A percentile compares a stretch with the other conserved stretches of the same genome.
These are phyloP conservation scores for Phascolomyces articulosus DNA, from an alignment of 371 early-diverging fungal genomes.

Conservation along the genomic window DNA sequence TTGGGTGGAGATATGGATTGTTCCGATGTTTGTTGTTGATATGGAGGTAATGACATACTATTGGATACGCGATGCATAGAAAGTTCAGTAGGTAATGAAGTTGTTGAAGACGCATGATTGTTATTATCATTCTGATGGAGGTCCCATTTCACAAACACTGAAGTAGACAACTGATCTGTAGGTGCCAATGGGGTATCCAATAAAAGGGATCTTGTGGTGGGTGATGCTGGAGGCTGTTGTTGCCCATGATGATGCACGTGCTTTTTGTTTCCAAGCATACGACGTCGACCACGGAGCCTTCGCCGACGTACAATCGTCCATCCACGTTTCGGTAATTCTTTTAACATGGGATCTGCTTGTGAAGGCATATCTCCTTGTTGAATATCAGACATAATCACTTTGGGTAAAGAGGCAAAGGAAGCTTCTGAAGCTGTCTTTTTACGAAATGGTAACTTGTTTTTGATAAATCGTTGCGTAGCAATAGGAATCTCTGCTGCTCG, in stretches of 20 bases:
- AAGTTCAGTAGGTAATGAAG: not conserved
- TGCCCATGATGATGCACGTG: not conserved
- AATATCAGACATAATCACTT: slow-evolving; percentile 47
- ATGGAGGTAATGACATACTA: not conserved
- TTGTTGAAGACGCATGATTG: not conserved
- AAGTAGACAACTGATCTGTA: slow-evolving; percentile 40
- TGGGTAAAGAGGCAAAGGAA: slow-evolving; percentile 37
- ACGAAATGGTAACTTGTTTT: slow-evolving; percentile 42
- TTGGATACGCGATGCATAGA: not conserved
- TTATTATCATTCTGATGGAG: no score
- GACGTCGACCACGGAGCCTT: slow-evolving; percentile 30
- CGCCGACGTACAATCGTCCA: slow-evolving; percentile 45
- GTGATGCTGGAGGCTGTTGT: no score
- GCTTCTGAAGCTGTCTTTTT: slow-evolving; percentile 22
- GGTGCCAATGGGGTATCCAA: slow-evolving; percentile 14
- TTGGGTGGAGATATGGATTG: not conserved
- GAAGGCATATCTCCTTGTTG: slow-evolving; percentile 42
- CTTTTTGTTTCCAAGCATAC: slow-evolving; percentile 22
- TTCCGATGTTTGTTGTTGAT: not conserved
- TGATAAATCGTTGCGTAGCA: slow-evolving; percentile 37
- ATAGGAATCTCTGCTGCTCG: slow-evolving; percentile 27
- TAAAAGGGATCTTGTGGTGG: slow-evolving; percentile 2
- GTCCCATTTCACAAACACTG: slow-evolving; percentile 41
- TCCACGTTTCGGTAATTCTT: slow-evolving; percentile 27
- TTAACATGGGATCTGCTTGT: slow-evolving; percentile 14